These are phyloP conservation scores for Xylaria sp. DNA, from an alignment of 2,329 filamentous ascomycete genomes.

Conservation along the genomic window DNA sequence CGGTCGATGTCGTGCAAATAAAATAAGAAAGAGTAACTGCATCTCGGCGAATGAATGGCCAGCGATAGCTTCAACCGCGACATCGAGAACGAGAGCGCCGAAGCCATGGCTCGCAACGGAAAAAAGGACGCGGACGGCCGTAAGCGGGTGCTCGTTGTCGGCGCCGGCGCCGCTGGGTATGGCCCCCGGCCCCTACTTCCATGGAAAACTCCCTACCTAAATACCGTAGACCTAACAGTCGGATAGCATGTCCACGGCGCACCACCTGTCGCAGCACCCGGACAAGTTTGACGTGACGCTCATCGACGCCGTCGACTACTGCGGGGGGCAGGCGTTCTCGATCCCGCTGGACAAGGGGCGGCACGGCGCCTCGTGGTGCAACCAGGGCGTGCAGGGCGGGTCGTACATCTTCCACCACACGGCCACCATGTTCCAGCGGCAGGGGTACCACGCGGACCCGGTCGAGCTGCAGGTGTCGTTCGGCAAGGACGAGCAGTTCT, in stretches of 20 bases:
- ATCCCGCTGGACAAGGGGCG: conserved; percentile 61
- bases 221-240: background rate
- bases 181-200: background rate
- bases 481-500: conserved; percentile 58
- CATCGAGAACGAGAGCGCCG: conserved; percentile 22
- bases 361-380: conserved; percentile 64
- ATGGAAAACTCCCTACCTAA: background rate
- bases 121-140: conserved; percentile 23
- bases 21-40: no score
- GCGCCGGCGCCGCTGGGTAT: conserved; percentile 45
- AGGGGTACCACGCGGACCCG: conserved; percentile 56
- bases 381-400: conserved; percentile 63
- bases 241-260: conserved; percentile 55
- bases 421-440: conserved; percentile 59
- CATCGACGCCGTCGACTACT: conserved; percentile 59
- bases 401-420: conserved; percentile 63
- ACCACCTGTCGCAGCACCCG: conserved; percentile 61
- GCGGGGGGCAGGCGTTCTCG: conserved; percentile 65
- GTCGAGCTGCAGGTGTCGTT: conserved; percentile 60
- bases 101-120: conserved; percentile 30
- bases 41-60: conserved; percentile 9
- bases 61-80: conserved; percentile 21
- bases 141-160: conserved; percentile 45
- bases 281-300: conserved; percentile 63
- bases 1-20: no score